Conservation (phyloP, 2,329 filamentous ascomycete species). For the Fusarium luffae region DNA sequence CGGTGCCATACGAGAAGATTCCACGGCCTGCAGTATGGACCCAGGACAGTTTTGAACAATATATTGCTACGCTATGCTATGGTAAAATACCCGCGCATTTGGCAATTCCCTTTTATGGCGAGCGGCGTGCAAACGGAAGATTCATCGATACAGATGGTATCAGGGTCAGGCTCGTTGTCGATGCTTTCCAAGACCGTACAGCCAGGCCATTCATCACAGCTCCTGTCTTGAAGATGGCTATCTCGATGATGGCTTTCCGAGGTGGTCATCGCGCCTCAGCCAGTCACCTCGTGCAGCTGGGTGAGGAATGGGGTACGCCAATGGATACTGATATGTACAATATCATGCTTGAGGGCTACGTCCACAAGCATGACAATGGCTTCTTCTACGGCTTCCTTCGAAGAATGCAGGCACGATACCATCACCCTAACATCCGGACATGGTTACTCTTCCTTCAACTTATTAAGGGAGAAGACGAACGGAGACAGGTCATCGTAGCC, state of each 20-base stretch:
- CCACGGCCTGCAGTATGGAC: constrained; percentile 57
- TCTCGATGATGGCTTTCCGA: constrained; percentile 54
- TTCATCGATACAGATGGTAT: constrained; percentile 53
- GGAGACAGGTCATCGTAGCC: constrained; percentile 57
- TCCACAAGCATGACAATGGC: constrained; percentile 52
- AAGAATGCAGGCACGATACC: constrained; percentile 55
- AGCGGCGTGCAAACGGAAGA: constrained; percentile 42
- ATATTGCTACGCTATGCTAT: constrained; percentile 56
- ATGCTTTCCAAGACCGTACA: constrained; percentile 53
- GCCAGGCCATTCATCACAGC: constrained; percentile 52
- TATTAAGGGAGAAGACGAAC: constrained; percentile 68
- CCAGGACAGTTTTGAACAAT: constrained; percentile 54
- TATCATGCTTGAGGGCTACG: constrained; percentile 57
- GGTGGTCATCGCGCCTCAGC: constrained; percentile 52
- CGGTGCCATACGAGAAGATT: constrained; percentile 53
- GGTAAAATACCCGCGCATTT: constrained; percentile 51
- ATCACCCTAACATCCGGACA: constrained; percentile 57
- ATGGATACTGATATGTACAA: constrained; percentile 62
- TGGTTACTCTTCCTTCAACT: constrained; percentile 63
- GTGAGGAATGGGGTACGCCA: constrained; percentile 52
- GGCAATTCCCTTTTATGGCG: constrained; percentile 51
- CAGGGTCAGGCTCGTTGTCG: constrained; percentile 53
- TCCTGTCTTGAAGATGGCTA: constrained; percentile 56
- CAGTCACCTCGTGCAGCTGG: constrained; percentile 52
- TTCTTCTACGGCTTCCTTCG: constrained; percentile 56